Evolutionary conservation across 2,329 filamentous ascomycete genomes (phyloP), one percentile per base, ranked within the genome.

Genomic region (Colletotrichum tamarilloi): DNA sequence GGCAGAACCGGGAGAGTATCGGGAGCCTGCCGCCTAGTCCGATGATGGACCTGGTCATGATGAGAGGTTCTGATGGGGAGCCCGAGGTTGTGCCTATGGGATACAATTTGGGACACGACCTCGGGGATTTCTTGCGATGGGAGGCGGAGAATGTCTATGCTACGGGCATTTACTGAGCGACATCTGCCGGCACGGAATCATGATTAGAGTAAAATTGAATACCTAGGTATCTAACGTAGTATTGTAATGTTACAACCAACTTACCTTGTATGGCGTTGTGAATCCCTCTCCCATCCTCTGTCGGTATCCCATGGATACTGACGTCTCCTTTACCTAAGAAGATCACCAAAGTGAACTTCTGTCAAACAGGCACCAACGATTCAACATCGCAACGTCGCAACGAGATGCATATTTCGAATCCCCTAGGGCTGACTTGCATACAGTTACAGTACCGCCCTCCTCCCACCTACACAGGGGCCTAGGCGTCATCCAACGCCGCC

Each of bases 121-220:
- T 91, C 52, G 87, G 87, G 1, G 89, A 91, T 73, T 91, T 90
- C 76, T 77, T 92, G 60, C 84, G 82, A 67, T 91, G 89, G 89
- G 89, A 90, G 78, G 81, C 86, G 4, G 85, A 89, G 76, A 82
- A 89, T 67, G 85, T 86, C 2, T 86, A 83, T 68, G 81, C 80
- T n/a, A 32, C 30, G 22, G 62, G 30, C n/a, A 14, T 53, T 11
- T 12, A 55, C 46, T 64, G 62, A 64, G 55, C 24, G 28, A 28
- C n/a, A 28, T 8, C n/a, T 12, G n/a, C 49, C 14, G 28, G 14
- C 8, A 56, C 42, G 52, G 5, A 2, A 22, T 7, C 19, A 19
- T 16, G 6, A 16, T 12, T 14, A n/a, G 28, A 64, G 35, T 26
- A 26, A 22, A 55, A n/a, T 49, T 49, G 42, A 49, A n/a, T n/a